phyloP scores from a whole-genome alignment of 2,329 filamentous ascomycete species.

The Sclerotinia sclerotiorum region DNA sequence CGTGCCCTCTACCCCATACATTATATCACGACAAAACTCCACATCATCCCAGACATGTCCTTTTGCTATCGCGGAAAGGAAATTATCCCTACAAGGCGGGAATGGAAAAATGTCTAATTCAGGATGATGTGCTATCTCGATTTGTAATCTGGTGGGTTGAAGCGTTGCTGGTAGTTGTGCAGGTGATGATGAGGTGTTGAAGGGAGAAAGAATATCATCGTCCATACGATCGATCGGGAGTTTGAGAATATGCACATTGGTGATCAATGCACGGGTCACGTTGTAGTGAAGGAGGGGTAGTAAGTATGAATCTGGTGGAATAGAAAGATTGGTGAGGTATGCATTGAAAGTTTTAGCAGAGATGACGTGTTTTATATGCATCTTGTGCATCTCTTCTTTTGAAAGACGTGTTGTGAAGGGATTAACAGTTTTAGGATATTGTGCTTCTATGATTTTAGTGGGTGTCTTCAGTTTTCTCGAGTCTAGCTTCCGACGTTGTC shows the following conservation, averaged over 20 bases:
- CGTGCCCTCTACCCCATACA: conserved; percentile 35
- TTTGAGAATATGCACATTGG: conserved; percentile 41
- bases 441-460: neutral
- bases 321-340: conserved; percentile 13
- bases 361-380: conserved; percentile 7
- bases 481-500: conserved; percentile 10
- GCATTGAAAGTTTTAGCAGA: conserved; percentile 21
- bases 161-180: conserved; percentile 32
- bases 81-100: conserved; percentile 45
- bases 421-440: neutral
- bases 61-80: conserved; percentile 40
- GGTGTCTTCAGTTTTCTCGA: neutral
- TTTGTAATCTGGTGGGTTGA: conserved; percentile 44
- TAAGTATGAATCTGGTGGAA: conserved; percentile 35
- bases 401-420: neutral
- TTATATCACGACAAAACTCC: conserved; percentile 44
- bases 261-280: conserved; percentile 41
- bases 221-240: conserved; percentile 27
- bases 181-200: conserved; percentile 8
- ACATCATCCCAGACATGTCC: conserved; percentile 41
- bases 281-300: conserved; percentile 44
- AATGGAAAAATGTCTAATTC: conserved; percentile 43
- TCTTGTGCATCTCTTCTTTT: conserved; percentile 8
- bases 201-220: conserved; percentile 30
- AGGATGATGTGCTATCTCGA: conserved; percentile 44